These are phyloP conservation scores for Odonthalia washingtoniensis DNA, from an alignment of 31 red algal species.

Conservation along the genomic window DNA sequence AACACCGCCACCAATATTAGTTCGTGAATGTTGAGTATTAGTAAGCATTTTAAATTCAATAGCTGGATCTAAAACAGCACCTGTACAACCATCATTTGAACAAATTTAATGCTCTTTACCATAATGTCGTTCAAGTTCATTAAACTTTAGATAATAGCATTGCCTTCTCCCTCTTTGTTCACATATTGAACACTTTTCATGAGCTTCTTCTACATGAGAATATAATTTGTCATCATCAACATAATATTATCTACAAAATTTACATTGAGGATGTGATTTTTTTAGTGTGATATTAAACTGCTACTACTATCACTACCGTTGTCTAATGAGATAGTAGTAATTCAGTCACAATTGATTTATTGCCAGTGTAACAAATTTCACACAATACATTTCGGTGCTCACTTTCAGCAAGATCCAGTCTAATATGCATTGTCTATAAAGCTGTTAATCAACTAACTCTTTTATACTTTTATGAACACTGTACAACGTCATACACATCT, in stretches of 20 bases:
- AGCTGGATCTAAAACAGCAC: conserved; percentile 77
- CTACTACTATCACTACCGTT: conserved; percentile 45
- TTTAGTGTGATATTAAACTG: conserved; percentile 48
- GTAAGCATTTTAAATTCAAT: conserved; percentile 87
- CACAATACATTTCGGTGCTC: conserved; percentile 58
- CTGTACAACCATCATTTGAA: conserved; percentile 67
- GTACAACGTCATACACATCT: too few relatives aligned
- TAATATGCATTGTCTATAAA: too few relatives aligned
- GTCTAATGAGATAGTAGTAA: conserved; percentile 70
- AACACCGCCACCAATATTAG: not conserved
- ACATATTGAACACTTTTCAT: conserved; percentile 89
- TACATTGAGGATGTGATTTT: conserved; percentile 77
- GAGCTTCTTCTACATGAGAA: conserved; percentile 79
- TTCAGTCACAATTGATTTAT: conserved; percentile 71
- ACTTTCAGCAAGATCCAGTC: conserved; percentile 25
- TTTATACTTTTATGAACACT: too few relatives aligned
- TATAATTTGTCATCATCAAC: conserved; percentile 89
- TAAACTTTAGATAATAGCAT: conserved; percentile 87
- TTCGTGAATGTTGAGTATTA: conserved; percentile 51
- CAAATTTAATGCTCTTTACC: conserved; percentile 84
- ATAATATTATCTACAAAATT: conserved; percentile 72
- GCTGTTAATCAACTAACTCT: too few relatives aligned
- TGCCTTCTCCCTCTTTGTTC: conserved; percentile 86
- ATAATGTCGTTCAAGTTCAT: conserved; percentile 82
- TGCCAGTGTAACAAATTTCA: conserved; percentile 65